phyloP scores from a whole-genome alignment of 768 basidiomycete species.

The Lentinula aciculospora region DNA sequence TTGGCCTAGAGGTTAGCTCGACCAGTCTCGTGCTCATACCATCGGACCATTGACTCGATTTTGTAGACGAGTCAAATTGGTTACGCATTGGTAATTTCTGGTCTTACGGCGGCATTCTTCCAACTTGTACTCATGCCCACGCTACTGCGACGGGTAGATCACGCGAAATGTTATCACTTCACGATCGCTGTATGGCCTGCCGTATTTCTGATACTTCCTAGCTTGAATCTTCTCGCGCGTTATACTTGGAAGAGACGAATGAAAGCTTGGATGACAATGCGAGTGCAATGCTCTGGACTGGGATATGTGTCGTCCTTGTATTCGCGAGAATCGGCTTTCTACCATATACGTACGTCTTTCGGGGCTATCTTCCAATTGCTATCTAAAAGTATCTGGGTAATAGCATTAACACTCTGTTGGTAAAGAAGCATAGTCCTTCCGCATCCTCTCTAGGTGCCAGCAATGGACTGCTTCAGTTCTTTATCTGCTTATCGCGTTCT shows the following conservation, averaged over 20 bases:
- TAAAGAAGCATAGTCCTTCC: constrained; percentile 42
- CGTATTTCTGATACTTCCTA: constrained; percentile 40
- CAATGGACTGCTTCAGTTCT: constrained; percentile 52
- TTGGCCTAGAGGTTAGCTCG: constrained; percentile 43
- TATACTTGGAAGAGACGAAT: constrained; percentile 4
- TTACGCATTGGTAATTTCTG: constrained; percentile 45
- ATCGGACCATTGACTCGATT: constrained; percentile 5
- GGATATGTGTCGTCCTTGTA: constrained; percentile 35
- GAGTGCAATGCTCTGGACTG: constrained; percentile 38
- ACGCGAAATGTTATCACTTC: constrained; percentile 44
- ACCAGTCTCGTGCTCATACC: background rate
- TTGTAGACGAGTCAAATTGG: constrained; percentile 38
- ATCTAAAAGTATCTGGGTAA: background rate
- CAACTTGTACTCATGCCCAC: constrained; percentile 51
- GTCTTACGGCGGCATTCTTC: constrained; percentile 37
- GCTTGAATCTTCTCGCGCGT: constrained; percentile 43
- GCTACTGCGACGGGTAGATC: constrained; percentile 42
- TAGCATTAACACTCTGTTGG: constrained; percentile 48
- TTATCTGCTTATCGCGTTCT: constrained; percentile 52
- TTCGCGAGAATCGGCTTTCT: constrained; percentile 37
- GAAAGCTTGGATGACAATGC: constrained; percentile 13
- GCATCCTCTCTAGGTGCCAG: constrained; percentile 46
- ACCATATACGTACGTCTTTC: constrained; percentile 38
- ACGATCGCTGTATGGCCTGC: constrained; percentile 51
- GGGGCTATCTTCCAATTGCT: background rate